Evolutionary conservation across 768 basidiomycete species (phyloP).

Genomic region (Amanita jacksonii): DNA sequence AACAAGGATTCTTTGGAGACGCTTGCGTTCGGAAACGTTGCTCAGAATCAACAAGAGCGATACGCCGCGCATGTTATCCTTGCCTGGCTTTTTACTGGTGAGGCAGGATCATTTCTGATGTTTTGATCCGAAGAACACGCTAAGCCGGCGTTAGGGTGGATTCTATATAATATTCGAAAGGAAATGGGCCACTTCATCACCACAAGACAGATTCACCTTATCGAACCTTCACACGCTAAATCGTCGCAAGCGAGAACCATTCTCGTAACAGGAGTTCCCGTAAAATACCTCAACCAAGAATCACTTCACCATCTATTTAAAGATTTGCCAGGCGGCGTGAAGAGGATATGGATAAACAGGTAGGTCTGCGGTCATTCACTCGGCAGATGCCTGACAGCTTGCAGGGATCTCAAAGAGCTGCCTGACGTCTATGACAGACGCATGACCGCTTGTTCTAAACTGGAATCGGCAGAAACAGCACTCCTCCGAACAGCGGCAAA

Average conservation of each 20-base stretch:
- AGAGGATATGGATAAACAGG: conserved; percentile 89
- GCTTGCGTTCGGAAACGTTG: conserved; percentile 80
- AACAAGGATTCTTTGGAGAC: conserved; percentile 49
- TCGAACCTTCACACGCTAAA: conserved; percentile 60
- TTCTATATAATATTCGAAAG: conserved; percentile 67
- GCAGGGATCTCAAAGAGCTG: conserved; percentile 75
- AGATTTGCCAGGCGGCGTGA: conserved; percentile 85
- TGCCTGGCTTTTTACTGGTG: conserved; percentile 71
- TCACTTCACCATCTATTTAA: conserved; percentile 62
- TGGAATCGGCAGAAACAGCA: conserved; percentile 79
- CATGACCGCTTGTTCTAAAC: conserved; percentile 58
- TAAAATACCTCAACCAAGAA: conserved; percentile 61
- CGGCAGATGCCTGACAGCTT: neutral
- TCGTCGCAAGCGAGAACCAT: conserved; percentile 86
- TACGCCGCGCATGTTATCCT: conserved; percentile 75
- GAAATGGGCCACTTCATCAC: conserved; percentile 79
- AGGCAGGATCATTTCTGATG: conserved; percentile 17
- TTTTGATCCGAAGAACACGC: neutral
- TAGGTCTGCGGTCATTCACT: conserved; percentile 18
- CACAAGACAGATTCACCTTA: conserved; percentile 75
- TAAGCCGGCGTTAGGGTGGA: conserved; percentile 52
- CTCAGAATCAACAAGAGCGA: conserved; percentile 35
- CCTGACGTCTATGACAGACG: conserved; percentile 78
- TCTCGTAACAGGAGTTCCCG: conserved; percentile 83
- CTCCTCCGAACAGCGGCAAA: conserved; percentile 72